These are phyloP conservation scores for Aphanomyces invadans DNA, from an alignment of 352 stramenopile genomes.

Conservation along the genomic window DNA sequence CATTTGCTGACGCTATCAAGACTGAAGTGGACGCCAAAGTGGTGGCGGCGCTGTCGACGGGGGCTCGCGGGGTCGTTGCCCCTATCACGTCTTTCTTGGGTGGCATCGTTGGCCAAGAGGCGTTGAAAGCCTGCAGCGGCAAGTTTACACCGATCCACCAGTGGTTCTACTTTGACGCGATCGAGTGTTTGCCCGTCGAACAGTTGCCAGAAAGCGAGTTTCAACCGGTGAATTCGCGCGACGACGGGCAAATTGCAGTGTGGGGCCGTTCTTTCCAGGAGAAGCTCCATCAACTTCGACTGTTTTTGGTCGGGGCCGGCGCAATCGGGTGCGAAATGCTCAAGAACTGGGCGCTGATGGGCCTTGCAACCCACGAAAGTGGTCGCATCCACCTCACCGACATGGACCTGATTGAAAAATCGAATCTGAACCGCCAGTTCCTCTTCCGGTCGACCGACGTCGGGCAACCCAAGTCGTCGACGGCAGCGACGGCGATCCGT, in stretches of 20 bases:
- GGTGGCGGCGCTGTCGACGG: constrained; percentile 73
- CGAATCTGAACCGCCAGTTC: constrained; percentile 98
- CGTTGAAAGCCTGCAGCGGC: constrained; percentile 97
- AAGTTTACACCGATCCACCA: constrained; percentile 99
- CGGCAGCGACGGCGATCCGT: constrained; percentile 86
- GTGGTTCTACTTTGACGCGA: constrained; percentile 98
- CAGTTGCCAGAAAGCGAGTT: constrained; percentile 45
- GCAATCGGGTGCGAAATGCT: constrained; percentile 99
- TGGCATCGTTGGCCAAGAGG: constrained; percentile 96
- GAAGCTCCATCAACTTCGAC: constrained; percentile 77
- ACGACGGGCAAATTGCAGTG: constrained; percentile 91
- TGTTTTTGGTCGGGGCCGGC: constrained; percentile 98
- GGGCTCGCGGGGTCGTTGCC: constrained; percentile 85
- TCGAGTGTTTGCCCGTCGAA: constrained; percentile 91
- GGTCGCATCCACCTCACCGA: constrained; percentile 95
- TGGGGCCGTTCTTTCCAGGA: constrained; percentile 77
- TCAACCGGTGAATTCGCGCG: constrained; percentile 60
- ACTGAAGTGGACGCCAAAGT: constrained; percentile 62
- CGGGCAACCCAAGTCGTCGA: constrained; percentile 92
- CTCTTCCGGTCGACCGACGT: constrained; percentile 98
- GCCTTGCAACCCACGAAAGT: constrained; percentile 82
- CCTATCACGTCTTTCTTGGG: constrained; percentile 96
- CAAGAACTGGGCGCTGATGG: constrained; percentile 99
- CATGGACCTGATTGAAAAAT: constrained; percentile 99
- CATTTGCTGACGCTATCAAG: constrained; percentile 69